A percentile compares a stretch with the other conserved stretches of the same genome.
These are phyloP conservation scores for Populus trichocarpa DNA, from an alignment of 441 rosid genomes.

Conservation along the genomic window DNA sequence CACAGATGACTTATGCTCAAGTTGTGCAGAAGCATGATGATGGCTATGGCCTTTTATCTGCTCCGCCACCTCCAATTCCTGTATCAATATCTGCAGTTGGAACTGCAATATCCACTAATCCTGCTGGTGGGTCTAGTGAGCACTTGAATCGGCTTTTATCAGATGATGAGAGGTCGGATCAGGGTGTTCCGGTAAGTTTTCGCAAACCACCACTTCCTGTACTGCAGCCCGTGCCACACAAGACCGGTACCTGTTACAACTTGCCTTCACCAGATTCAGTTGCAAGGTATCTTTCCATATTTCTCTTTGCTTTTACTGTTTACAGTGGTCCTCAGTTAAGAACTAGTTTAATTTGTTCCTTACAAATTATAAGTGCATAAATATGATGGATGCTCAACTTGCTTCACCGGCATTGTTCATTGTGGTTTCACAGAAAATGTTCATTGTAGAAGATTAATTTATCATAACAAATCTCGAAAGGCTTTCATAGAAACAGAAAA, in stretches of 20 bases:
- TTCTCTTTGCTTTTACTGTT: not conserved
- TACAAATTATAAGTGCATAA: no score
- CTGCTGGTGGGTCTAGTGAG: conserved; percentile 41
- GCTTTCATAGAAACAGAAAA: no score
- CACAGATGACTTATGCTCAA: conserved; percentile 45
- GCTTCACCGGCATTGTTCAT: not conserved
- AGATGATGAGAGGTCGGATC: conserved; percentile 93
- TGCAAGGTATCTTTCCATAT: conserved; percentile 49
- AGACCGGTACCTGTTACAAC: conserved; percentile 31
- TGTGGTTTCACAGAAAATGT: not conserved
- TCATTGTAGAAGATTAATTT: no score
- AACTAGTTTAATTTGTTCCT: not conserved
- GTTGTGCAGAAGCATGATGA: conserved; percentile 48
- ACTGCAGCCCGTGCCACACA: conserved; percentile 39
- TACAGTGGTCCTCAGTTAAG: no score
- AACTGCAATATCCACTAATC: conserved; percentile 5
- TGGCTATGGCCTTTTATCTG: conserved; percentile 40
- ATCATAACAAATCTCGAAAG: no score
- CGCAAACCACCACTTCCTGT: conserved; percentile 44
- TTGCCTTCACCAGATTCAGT: conserved; percentile 86
- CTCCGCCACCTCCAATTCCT: conserved; percentile 36
- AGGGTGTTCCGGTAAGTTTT: conserved; percentile 44
- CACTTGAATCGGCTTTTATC: conserved; percentile 45
- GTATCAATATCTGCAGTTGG: conserved; percentile 24
- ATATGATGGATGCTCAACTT: not conserved